Percentiles rank a stretch among this genome's conserved stretches.
phyloP scores from a whole-genome alignment of 2,329 filamentous ascomycete species.

The Beauveria brongniartii region DNA sequence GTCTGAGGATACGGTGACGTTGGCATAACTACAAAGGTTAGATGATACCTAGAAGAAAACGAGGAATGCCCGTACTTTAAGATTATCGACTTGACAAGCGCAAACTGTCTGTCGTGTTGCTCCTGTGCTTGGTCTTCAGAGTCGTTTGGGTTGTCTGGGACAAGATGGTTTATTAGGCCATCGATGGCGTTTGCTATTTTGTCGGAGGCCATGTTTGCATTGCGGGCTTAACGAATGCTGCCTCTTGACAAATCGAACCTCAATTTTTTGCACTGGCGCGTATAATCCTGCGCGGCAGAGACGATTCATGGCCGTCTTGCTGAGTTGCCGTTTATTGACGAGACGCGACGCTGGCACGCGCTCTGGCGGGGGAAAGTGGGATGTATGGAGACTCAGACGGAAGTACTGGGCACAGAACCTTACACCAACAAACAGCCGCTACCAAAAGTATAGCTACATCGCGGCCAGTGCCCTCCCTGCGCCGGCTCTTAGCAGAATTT shows the following conservation, averaged over 20 bases:
- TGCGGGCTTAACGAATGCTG: conserved; percentile 18
- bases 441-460: conserved; percentile 20
- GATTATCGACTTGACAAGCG: conserved; percentile 42
- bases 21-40: conserved; percentile 29
- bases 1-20: conserved; percentile 55
- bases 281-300: background rate
- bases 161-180: conserved; percentile 66
- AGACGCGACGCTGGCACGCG: conserved; percentile 21
- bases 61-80: conserved; percentile 34
- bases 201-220: conserved; percentile 51
- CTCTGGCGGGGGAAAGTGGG: conserved; percentile 12
- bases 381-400: conserved; percentile 10
- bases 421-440: background rate
- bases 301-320: background rate
- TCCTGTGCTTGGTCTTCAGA: conserved; percentile 60
- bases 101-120: conserved; percentile 56
- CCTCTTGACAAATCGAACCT: background rate
- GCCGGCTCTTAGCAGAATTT: conserved; percentile 25
- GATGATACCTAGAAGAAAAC: too few species aligned
- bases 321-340: conserved; percentile 16
- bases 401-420: background rate
- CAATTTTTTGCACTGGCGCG: background rate
- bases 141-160: conserved; percentile 58
- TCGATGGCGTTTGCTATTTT: conserved; percentile 74
- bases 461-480: conserved; percentile 14